phyloP scores from a whole-genome alignment of 164 flowering plant genomes.

The Taxillus chinensis region DNA sequence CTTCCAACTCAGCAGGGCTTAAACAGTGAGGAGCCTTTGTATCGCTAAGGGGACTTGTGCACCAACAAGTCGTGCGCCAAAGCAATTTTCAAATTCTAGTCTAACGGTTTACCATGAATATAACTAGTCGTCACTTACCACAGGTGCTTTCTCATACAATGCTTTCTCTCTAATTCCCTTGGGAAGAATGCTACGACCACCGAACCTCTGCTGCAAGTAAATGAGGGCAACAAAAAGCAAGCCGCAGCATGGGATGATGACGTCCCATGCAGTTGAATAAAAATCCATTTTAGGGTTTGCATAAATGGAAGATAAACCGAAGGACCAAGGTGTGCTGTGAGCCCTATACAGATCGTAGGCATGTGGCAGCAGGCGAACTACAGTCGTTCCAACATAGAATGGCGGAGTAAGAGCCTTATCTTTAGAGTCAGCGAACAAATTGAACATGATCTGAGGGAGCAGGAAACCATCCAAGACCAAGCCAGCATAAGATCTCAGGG shows the following conservation, averaged over 20 bases:
- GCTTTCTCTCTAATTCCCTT: constrained; percentile 17
- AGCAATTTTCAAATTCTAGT: neutral
- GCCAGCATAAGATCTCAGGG: constrained; percentile 29
- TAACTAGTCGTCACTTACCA: constrained; percentile 13
- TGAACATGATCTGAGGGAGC: constrained; percentile 37
- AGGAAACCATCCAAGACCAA: constrained; percentile 36
- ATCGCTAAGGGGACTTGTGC: too few relatives aligned
- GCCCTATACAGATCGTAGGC: constrained; percentile 33
- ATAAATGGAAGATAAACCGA: constrained; percentile 22
- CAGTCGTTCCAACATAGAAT: constrained; percentile 30
- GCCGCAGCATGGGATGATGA: constrained; percentile 23
- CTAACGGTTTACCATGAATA: neutral
- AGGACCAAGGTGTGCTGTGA: constrained; percentile 15
- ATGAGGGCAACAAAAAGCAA: constrained; percentile 24
- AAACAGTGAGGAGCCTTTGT: too few relatives aligned
- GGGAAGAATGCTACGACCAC: constrained; percentile 29
- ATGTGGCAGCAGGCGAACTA: constrained; percentile 33
- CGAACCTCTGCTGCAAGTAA: constrained; percentile 32
- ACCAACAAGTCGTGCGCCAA: neutral
- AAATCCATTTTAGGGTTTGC: constrained; percentile 29
- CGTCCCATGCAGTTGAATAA: constrained; percentile 36
- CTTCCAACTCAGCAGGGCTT: too few relatives aligned
- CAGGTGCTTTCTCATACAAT: constrained; percentile 31
- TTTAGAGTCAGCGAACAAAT: constrained; percentile 19
- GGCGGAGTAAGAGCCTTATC: constrained; percentile 20